Base-by-base conservation (phyloP, 257 asterid species). In the Jacaranda copaia region DNA sequence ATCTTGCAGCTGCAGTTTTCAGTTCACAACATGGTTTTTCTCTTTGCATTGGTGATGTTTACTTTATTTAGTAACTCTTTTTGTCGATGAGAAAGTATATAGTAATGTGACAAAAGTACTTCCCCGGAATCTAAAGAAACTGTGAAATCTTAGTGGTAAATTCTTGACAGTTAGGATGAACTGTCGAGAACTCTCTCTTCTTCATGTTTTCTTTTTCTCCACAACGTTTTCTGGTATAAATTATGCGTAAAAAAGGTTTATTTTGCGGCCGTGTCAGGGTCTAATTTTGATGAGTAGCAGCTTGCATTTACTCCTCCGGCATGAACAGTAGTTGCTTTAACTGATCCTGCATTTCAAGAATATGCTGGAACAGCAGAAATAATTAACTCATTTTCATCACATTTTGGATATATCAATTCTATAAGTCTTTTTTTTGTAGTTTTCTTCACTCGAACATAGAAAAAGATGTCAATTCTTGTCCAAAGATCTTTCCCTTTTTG, bases 371-470 rank as follows among this genome's bases (percentile, higher is more conserved):
- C 32, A 25, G 32, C 32, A 25, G 32, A 25, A 25, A 1, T 25
- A 25, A 45, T 36, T 19, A 19, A 45, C 43, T 20, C 16, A 45
- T 53, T 4, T 53, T 53, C 19, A 5, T 53, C 25, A 53, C 59
- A 53, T 53, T 25, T 59, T 20, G 69, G 25, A 63, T 6, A 13
- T 36, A 39, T 63, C 14, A 51, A 39, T 10, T 18, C 7, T 8
- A 55, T 15, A 25, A 67, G 19, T 40, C n/a, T n/a, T 8, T 42
- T 57, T 55, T 73, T 81, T 48, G 80, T 59, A 59, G 6, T 75
- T 68, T 58, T 38, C 11, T 42, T 6, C 4, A 20, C 14, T 35
- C 36, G 6, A 11, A 16, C 80, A 75, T 51, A 32, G 80, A 53
- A 53, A 63, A 53, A 55, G 35, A 76, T 59, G 78, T 46, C 32